Evolutionary conservation across 352 stramenopile species (phyloP).

Genomic region (Blastocystis sp.): DNA sequence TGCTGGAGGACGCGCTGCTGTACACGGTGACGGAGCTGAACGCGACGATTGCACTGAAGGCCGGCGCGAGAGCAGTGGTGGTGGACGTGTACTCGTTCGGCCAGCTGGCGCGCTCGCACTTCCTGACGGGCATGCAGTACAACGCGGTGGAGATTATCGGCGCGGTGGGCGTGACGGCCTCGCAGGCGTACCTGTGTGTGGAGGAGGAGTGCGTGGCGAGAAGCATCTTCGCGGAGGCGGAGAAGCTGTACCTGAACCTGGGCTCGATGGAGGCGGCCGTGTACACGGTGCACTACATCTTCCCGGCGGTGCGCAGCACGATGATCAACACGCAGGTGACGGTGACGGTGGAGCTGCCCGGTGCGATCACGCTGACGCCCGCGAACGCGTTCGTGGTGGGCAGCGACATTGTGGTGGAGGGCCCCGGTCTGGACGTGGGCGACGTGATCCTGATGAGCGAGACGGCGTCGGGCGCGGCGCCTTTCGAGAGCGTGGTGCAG

Average conservation of each 20-base stretch:
- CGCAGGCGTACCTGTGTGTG: conserved; percentile 10
- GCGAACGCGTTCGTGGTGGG: conserved; percentile 31
- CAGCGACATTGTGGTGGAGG: not conserved
- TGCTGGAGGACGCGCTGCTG: not conserved
- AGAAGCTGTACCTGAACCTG: conserved; percentile 49
- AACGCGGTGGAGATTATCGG: conserved; percentile 6
- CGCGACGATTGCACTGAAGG: conserved; percentile 1
- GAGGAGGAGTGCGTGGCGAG: not conserved
- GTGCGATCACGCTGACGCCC: not conserved
- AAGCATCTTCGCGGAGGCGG: conserved; percentile 8
- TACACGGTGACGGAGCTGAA: conserved; percentile 19
- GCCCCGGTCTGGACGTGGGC: conserved; percentile 26
- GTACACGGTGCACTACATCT: conserved; percentile 56
- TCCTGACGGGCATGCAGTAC: conserved; percentile 39
- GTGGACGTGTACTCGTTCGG: conserved; percentile 55
- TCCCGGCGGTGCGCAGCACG: not conserved
- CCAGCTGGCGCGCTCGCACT: conserved; percentile 11
- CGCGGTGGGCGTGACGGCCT: conserved; percentile 18
- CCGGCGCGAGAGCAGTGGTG: not conserved
- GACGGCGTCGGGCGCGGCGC: not conserved
- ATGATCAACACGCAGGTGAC: not conserved
- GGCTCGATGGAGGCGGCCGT: not conserved
- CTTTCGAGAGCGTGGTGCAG: not conserved
- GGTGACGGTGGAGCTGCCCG: conserved; percentile 3
- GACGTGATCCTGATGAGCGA: conserved; percentile 26